Evolutionary conservation across 306 rosid species (phyloP), one percentile per base, ranked within the genome.

Genomic region (Cicer chorassanicum): DNA sequence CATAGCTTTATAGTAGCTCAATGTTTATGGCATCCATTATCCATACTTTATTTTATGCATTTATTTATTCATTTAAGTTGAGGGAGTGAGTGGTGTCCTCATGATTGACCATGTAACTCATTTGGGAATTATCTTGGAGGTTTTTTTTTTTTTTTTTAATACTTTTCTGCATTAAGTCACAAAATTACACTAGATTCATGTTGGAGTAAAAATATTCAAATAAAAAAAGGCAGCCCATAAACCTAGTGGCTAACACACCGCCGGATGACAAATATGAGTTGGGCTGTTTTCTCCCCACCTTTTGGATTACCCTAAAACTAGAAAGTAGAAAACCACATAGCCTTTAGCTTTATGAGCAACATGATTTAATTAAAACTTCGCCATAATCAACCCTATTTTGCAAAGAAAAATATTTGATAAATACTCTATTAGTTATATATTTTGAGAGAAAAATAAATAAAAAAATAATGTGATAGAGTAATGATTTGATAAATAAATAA

Each of bases 211-310:
- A 9, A 54, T 8, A 18, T 55, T 18, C 4, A 18, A 51, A 55
- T 8, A 6, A 55, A 19, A 54, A 18, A 83, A 57, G 9, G 38
- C 48, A 51, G 4, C 60, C 54, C 40, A 51, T 21, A 42, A 11
- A 68, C 65, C 19, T 63, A 81, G 87, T 87, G 91, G 90, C 82
- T 72, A 76, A 78, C 75, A 82, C 86, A 86, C 88, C 82, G 91
- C 90, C 86, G 88, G 72, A 74, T 60, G 82, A 86, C 83, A 79
- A 82, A 84, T 71, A 81, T 75, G 48, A 59, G 76, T 21, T 39
- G 73, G 78, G 79, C 80, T 80, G 75, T 77, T 75, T 83, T 80
- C 59, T 46, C 60, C 76, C 72, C 40, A 72, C 71, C 80, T 63
- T 19, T 19, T 40, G 42, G 14, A 44, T 67, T 51, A 51, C 9